These are phyloP conservation scores for Echites panduratus DNA, from an alignment of 257 asterid species.

Conservation along the genomic window DNA sequence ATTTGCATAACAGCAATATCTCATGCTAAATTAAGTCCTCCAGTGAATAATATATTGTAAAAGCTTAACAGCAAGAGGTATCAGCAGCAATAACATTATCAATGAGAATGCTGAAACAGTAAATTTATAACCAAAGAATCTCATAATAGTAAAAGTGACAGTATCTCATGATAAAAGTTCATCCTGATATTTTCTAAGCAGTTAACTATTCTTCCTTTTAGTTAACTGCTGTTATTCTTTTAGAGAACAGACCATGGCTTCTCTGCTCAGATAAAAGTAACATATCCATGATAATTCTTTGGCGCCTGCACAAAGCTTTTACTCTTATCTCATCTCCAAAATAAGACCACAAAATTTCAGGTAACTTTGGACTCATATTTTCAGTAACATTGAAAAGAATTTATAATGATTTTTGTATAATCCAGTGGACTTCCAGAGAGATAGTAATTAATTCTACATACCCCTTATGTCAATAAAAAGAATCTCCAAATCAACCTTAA, in stretches of 20 bases:
- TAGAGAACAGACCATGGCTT: background rate
- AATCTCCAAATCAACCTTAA: background rate
- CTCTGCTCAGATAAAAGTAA: background rate
- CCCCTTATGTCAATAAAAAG: background rate
- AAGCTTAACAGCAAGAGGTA: background rate
- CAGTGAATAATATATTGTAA: background rate
- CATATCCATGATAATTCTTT: background rate
- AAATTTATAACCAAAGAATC: background rate
- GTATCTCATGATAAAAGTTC: background rate
- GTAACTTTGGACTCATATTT: background rate
- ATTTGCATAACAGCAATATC: background rate
- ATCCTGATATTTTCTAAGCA: background rate
- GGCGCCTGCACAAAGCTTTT: conserved; percentile 1
- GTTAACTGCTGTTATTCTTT: background rate
- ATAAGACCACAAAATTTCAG: background rate
- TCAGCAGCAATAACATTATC: background rate
- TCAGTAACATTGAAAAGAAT: background rate
- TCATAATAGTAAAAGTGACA: background rate
- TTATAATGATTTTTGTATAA: background rate
- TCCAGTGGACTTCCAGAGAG: background rate
- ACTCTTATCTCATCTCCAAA: background rate
- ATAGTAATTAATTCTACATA: background rate
- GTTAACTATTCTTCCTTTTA: background rate
- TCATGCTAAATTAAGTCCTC: background rate
- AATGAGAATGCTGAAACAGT: background rate